These are phyloP conservation scores for Oryza glumipatula DNA, from an alignment of 176 grass and related monocot genomes.

Conservation along the genomic window DNA sequence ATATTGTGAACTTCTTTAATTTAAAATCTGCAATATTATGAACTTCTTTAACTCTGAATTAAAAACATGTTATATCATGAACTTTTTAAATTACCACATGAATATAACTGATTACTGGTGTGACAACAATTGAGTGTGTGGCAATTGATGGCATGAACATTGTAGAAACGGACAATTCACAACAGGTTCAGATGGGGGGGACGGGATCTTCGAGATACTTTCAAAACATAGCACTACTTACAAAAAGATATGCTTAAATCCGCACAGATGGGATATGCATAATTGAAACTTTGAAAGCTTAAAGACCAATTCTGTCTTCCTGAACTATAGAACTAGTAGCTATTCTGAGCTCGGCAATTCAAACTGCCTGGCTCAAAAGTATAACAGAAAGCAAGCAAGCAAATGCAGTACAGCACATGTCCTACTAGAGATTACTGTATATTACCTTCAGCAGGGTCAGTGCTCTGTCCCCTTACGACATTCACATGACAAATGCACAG, in stretches of 20 bases:
- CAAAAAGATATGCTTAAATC: not conserved
- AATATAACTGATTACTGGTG: not conserved
- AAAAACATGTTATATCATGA: too few relatives aligned
- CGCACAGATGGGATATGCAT: not conserved
- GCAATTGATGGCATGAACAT: not conserved
- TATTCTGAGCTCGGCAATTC: not conserved
- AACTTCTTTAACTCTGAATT: too few relatives aligned
- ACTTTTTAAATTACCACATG: not conserved
- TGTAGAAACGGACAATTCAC: not conserved
- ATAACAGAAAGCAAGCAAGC: not conserved
- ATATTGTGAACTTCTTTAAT: too few relatives aligned
- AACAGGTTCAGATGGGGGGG: not conserved
- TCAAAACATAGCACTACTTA: not conserved
- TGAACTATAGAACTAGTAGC: too few relatives aligned
- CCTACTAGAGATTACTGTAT: slow-evolving; percentile 5
- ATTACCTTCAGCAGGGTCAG: slow-evolving; percentile 82
- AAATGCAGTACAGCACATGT: not conserved
- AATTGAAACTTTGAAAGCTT: not conserved
- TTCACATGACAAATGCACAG: slow-evolving; percentile 45
- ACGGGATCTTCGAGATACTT: not conserved
- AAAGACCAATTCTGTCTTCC: not conserved
- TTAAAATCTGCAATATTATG: too few relatives aligned
- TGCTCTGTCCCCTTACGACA: slow-evolving; percentile 49
- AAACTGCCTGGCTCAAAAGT: not conserved
- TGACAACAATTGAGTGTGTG: not conserved